phyloP scores from a whole-genome alignment of 2,329 filamentous ascomycete species.

The Thielaviopsis cerberus region DNA sequence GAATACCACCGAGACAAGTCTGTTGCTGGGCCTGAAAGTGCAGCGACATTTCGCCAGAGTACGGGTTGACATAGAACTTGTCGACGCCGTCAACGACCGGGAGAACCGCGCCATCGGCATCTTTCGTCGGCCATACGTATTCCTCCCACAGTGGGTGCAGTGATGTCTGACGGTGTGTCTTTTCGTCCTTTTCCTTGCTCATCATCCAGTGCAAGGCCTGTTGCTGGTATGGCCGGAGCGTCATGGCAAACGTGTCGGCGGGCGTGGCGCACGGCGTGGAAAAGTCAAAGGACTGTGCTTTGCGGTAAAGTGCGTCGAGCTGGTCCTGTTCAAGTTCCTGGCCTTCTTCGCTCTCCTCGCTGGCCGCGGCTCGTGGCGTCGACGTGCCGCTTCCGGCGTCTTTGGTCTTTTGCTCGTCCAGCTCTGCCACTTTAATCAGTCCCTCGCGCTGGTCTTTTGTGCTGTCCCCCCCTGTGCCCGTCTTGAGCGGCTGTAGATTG shows the following conservation, averaged over 20 bases:
- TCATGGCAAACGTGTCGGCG: slow-evolving; percentile 61
- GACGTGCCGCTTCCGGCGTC: not conserved
- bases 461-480: slow-evolving; percentile 38
- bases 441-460: slow-evolving; percentile 65
- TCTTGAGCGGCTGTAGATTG: slow-evolving; percentile 60
- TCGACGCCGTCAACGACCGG: slow-evolving; percentile 42
- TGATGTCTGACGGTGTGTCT: slow-evolving; percentile 50
- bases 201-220: slow-evolving; percentile 96
- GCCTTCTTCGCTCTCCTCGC: slow-evolving; percentile 60
- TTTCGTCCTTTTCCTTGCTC: slow-evolving; percentile 69
- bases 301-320: slow-evolving; percentile 80
- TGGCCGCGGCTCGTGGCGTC: not conserved
- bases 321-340: slow-evolving; percentile 89
- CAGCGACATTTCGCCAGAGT: slow-evolving; percentile 81
- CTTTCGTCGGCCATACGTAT: slow-evolving; percentile 73
- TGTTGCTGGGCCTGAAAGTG: slow-evolving; percentile 89
- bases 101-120: slow-evolving; percentile 65
- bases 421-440: slow-evolving; percentile 70
- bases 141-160: slow-evolving; percentile 98
- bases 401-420: slow-evolving; percentile 49
- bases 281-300: slow-evolving; percentile 94
- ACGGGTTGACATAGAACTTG: slow-evolving; percentile 88
- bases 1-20: slow-evolving; percentile 77
- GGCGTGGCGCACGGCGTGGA: slow-evolving; percentile 75
- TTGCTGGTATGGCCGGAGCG: slow-evolving; percentile 79